Evolutionary conservation across 371 early-diverging fungal genomes (phyloP), one percentile per base, ranked within the genome.

Genomic region (Polyrhizophydium stewartii): DNA sequence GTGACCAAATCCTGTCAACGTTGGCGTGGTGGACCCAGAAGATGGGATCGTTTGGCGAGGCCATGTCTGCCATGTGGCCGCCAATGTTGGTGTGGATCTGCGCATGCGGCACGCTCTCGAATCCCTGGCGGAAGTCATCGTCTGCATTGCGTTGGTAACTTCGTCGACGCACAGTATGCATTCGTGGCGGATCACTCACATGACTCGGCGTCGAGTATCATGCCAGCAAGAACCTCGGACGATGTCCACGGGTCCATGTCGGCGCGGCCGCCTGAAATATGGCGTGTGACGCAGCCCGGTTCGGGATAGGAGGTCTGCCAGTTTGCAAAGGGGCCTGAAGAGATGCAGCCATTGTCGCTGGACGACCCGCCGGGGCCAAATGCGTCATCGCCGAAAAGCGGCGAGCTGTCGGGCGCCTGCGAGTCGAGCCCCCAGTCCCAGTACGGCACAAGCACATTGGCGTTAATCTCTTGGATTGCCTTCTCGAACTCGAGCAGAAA

Each of bases 11-110:
- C 27, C 75, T 68, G 60, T 83, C 83, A 22, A 78, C 52, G 33
- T 51, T 51, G 13, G 77, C 70, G 61, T 85, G 86, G 60, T 82
- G 83, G 60, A 83, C 47, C 61, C 67, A 82, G 65, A 83, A 83
- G 24, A 85, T 58, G 27, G 83, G 84, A 62, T 85, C 86, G 74
- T 67, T 64, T 43, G 69, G 56, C 56, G 67, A 67, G n/a, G 19
- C 30, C 60, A 60, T 60, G 24, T n/a, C 38, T 33, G 6, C 30
- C 46, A 64, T 53, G 43, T 64, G 60, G 7, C 61, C 61, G 32
- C 76, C 74, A 55, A 79, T 55, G 57, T 55, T 60, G 17, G 52
- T 31, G 64, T 79, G 79, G 12, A 78, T 67, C 7, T 49, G 33
- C 21, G 61, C 67, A 58, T 81, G 78, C 13, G 77, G 75, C 31